Evolutionary conservation across 2,329 filamentous ascomycete species (phyloP).

Genomic region (Clarireedia paspali): DNA sequence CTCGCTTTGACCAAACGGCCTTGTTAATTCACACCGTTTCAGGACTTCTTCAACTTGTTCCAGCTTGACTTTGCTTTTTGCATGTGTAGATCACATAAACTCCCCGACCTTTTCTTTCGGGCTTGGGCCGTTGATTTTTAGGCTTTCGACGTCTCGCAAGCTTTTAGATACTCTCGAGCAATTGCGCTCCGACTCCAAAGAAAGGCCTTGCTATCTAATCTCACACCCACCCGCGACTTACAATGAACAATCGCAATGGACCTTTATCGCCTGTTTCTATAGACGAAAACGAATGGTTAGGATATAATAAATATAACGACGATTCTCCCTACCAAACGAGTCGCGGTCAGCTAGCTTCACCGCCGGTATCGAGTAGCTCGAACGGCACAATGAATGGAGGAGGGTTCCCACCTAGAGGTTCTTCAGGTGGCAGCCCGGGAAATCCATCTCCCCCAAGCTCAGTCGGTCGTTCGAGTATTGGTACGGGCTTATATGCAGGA

Average conservation of each 20-base stretch:
- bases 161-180: neutral
- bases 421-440: conserved; percentile 41
- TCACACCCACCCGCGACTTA: conserved; percentile 16
- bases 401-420: conserved; percentile 41
- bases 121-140: neutral
- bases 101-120: neutral
- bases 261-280: conserved; percentile 76
- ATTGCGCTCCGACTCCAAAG: conserved; percentile 2
- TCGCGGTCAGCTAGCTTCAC: conserved; percentile 57
- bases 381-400: conserved; percentile 54
- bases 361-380: conserved; percentile 59
- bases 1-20: conserved; percentile 9
- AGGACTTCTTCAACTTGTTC: conserved; percentile 2
- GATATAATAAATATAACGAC: conserved; percentile 54
- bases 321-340: conserved; percentile 40
- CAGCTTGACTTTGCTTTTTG: neutral
- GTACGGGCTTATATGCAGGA: conserved; percentile 61
- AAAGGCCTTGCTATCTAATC: neutral
- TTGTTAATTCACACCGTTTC: conserved; percentile 5
- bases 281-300: conserved; percentile 76
- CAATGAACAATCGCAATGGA: conserved; percentile 67
- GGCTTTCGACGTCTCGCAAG: neutral
- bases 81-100: conserved; percentile 3
- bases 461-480: conserved; percentile 76
- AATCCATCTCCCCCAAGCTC: conserved; percentile 83